These are phyloP conservation scores for Sequoiadendron giganteum DNA, from an alignment of 75 land plant species.

Conservation along the genomic window DNA sequence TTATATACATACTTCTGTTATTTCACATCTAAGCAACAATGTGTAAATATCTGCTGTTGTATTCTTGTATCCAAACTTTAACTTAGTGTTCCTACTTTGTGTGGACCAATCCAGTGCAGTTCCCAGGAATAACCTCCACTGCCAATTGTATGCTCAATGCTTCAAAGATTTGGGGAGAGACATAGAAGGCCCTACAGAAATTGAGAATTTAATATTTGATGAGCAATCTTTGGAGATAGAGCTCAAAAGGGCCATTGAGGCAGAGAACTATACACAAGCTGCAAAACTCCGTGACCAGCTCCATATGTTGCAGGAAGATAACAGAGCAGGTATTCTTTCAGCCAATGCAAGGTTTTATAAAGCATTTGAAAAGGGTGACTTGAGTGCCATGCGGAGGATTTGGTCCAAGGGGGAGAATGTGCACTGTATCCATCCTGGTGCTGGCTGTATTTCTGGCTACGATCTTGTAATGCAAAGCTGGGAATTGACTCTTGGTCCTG, in stretches of 20 bases:
- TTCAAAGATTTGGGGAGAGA: conserved; percentile 17
- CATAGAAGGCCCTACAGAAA: conserved; percentile 27
- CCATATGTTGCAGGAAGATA: conserved; percentile 56
- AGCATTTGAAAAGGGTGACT: conserved; percentile 68
- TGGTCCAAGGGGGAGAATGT: conserved; percentile 75
- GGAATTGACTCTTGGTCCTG: conserved; percentile 63
- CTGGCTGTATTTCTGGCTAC: conserved; percentile 69
- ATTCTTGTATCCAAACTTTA: not conserved
- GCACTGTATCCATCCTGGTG: conserved; percentile 80
- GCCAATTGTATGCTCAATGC: not conserved
- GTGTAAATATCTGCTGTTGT: not conserved
- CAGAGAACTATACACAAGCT: conserved; percentile 68
- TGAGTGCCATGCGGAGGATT: conserved; percentile 58
- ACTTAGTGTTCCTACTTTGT: not conserved
- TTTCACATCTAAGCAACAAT: not conserved
- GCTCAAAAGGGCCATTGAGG: conserved; percentile 58
- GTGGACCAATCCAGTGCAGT: conserved; percentile 10
- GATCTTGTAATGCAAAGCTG: conserved; percentile 79
- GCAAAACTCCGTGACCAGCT: conserved; percentile 72
- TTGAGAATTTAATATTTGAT: conserved; percentile 40
- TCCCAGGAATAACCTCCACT: conserved; percentile 5
- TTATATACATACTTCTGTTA: not conserved
- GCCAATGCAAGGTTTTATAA: conserved; percentile 71
- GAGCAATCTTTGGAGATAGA: conserved; percentile 50
- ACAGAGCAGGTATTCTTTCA: conserved; percentile 49